Conservation (phyloP, 2,329 filamentous ascomycete genomes). For the Plectosphaerella cucumerina region DNA sequence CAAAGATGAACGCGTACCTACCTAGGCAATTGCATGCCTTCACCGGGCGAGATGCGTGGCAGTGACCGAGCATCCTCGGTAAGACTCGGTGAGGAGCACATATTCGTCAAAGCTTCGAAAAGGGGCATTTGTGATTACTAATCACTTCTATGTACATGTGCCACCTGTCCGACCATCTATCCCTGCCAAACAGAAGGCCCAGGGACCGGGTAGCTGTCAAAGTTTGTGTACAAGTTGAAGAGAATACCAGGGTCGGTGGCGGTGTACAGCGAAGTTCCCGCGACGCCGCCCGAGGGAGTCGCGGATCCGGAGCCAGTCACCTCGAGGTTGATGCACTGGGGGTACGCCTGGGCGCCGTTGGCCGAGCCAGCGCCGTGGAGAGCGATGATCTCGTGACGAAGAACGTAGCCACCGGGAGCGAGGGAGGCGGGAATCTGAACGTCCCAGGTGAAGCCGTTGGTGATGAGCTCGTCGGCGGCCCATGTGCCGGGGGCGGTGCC, state of each 20-base stretch:
- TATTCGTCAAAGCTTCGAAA: too few species aligned
- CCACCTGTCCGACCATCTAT: too few species aligned
- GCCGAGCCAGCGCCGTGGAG: conserved; percentile 41
- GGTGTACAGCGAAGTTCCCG: conserved; percentile 30
- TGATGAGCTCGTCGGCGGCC: conserved; percentile 49
- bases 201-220: conserved; percentile 25
- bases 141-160: too few species aligned
- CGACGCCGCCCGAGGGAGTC: conserved; percentile 18
- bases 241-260: conserved; percentile 27
- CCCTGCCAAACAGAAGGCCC: conserved; percentile 16
- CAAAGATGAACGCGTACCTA: too few species aligned
- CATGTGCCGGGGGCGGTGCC: conserved; percentile 41
- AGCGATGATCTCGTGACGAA: conserved; percentile 52
- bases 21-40: too few species aligned
- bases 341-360: conserved; percentile 44
- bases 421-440: conserved; percentile 42
- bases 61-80: too few species aligned
- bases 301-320: conserved; percentile 34
- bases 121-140: too few species aligned
- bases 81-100: too few species aligned
- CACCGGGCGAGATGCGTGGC: too few species aligned
- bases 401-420: conserved; percentile 48
- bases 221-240: conserved; percentile 27
- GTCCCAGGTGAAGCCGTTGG: conserved; percentile 40
- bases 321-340: conserved; percentile 47